phyloP scores from a whole-genome alignment of 805 yeast genomes.

The Candida namnaoensis region DNA sequence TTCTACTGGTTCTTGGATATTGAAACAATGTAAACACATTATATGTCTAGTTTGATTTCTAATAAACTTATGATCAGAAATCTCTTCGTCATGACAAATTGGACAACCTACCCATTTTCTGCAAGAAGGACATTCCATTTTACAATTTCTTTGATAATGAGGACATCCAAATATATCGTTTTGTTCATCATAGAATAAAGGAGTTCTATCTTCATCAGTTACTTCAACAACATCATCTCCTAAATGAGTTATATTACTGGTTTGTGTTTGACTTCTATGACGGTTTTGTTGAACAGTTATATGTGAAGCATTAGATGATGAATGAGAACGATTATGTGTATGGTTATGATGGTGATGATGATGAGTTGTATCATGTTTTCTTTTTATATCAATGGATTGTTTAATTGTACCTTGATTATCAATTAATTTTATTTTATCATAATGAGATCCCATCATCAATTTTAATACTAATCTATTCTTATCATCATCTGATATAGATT shows the following conservation, averaged over 20 bases:
- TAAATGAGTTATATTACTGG: neutral
- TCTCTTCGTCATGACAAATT: slow-evolving; percentile 69
- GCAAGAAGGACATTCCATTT: slow-evolving; percentile 73
- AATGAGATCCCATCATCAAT: slow-evolving; percentile 62
- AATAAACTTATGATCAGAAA: slow-evolving; percentile 40
- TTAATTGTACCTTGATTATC: slow-evolving; percentile 14
- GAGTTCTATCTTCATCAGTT: slow-evolving; percentile 35
- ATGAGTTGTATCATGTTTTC: neutral
- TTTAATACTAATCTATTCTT: slow-evolving; percentile 39
- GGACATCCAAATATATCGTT: slow-evolving; percentile 58
- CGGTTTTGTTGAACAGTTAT: too few relatives aligned
- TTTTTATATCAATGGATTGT: neutral
- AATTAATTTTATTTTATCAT: slow-evolving; percentile 33
- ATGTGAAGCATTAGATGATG: too few relatives aligned
- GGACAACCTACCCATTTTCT: slow-evolving; percentile 73
- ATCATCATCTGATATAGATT: slow-evolving; percentile 12
- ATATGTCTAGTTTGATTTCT: slow-evolving; percentile 58
- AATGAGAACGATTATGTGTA: neutral
- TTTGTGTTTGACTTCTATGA: neutral
- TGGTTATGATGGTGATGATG: slow-evolving; percentile 2
- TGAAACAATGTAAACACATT: slow-evolving; percentile 72
- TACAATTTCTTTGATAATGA: slow-evolving; percentile 80
- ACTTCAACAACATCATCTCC: slow-evolving; percentile 24
- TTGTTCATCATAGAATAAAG: slow-evolving; percentile 37
- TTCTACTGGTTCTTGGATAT: slow-evolving; percentile 66